phyloP scores from a whole-genome alignment of 345 rosid genomes.

The Citrus mangshanensis region DNA sequence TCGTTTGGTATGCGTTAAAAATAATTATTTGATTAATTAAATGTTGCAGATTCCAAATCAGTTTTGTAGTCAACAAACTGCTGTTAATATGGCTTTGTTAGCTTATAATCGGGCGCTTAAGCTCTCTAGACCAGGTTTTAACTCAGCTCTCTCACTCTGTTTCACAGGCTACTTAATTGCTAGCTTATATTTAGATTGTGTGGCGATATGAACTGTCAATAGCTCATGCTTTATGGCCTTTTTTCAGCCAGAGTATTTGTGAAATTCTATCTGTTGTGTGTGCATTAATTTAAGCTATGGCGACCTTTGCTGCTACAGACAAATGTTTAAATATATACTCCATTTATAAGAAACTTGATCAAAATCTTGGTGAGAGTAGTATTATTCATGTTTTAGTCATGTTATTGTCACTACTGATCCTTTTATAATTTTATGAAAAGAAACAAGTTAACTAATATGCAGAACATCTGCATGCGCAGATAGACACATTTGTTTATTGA shows the following conservation, averaged over 20 bases:
- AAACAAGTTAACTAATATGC: too few species aligned
- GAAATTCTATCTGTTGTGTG: background rate
- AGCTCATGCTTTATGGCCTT: background rate
- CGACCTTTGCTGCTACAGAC: background rate
- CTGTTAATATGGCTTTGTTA: conserved; percentile 69
- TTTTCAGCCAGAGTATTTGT: background rate
- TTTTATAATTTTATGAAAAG: background rate
- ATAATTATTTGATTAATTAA: background rate
- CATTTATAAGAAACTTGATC: background rate
- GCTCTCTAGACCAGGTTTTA: conserved; percentile 71
- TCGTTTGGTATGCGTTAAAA: background rate
- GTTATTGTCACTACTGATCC: background rate
- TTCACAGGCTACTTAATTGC: background rate
- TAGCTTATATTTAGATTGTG: background rate
- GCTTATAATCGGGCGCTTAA: conserved; percentile 91
- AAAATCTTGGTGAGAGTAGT: background rate
- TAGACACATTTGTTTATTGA: background rate
- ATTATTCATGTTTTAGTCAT: background rate
- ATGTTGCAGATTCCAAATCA: conserved; percentile 56
- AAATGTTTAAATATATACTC: background rate
- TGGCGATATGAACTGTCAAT: background rate
- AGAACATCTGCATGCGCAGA: background rate
- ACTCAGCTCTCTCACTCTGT: background rate
- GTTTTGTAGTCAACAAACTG: conserved; percentile 53
- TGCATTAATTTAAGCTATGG: background rate